Conservation (phyloP, 192 early-diverging fungal genomes). For the Coemansia sp. region DNA sequence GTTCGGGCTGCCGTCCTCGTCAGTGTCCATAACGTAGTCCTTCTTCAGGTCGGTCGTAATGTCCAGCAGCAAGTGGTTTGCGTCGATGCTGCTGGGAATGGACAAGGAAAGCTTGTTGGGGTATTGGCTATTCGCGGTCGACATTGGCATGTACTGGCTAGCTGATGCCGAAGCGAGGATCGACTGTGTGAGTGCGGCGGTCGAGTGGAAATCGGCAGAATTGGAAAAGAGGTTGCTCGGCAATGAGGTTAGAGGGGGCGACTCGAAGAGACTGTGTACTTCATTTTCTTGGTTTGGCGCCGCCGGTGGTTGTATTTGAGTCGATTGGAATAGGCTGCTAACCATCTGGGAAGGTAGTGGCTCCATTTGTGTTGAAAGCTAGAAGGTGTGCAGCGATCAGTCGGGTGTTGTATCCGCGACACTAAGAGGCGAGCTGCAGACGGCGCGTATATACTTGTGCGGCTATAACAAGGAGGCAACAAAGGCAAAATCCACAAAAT, state of each 20-base stretch:
- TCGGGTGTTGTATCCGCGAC: conserved; percentile 1
- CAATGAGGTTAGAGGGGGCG: too few species aligned
- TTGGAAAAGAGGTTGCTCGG: background rate
- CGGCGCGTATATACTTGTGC: background rate
- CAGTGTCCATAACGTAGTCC: conserved; percentile 10
- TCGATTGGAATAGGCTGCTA: conserved; percentile 21
- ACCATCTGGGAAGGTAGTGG: conserved; percentile 29
- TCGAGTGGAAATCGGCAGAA: background rate
- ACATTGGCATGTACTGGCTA: conserved; percentile 4
- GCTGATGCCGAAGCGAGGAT: background rate
- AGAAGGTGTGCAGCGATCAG: background rate
- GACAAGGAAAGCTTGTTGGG: background rate
- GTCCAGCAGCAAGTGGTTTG: background rate
- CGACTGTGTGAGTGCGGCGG: conserved; percentile 1
- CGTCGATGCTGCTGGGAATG: background rate
- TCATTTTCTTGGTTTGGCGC: background rate
- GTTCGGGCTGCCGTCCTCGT: conserved; percentile 4
- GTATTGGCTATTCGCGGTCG: background rate
- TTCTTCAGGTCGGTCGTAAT: background rate
- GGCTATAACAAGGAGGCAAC: background rate
- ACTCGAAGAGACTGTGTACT: background rate
- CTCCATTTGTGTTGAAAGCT: conserved; percentile 22
- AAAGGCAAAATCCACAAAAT: conserved; percentile 1
- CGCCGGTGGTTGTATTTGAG: conserved; percentile 21
- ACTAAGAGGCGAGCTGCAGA: background rate